Base-by-base conservation (phyloP, 2,329 filamentous ascomycete genomes). In the Alternaria sp. region DNA sequence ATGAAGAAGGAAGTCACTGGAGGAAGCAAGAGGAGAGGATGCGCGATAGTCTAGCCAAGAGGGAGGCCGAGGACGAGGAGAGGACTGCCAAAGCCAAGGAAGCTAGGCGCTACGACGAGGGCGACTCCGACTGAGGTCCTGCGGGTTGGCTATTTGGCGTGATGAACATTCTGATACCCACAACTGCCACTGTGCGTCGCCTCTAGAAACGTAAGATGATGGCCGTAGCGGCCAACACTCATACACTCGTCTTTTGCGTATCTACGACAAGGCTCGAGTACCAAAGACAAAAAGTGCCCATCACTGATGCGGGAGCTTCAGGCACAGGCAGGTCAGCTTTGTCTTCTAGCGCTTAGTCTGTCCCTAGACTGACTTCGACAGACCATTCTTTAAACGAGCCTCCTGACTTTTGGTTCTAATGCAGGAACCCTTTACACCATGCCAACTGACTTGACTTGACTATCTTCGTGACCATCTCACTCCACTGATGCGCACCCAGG, bases 1-100 rank as follows among this genome's bases (percentile, higher is more conserved):
- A 95, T 71, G 89, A 94, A 75, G 92, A 96, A 78, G 93, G 92
- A 6, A 87, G 89, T 51, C 91, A 97, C 78, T 95, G 93, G 91
- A 89, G 87, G 81, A 89, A 88, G 65, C 91, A 96, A 76, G 92
- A 95, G 74, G 91, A 94, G 78, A 84, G 89, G 62, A 75, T 83
- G 66, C 81, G 80, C 54, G 81, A 82, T 56, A 77, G 65, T 18
- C 67, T 82, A 58, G 74, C 77, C 41, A 78, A 81, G 68, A 77
- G 78, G 57, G 76, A 75, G 44, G 72, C 71, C 14, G 76, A 80
- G 47, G 76, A 78, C 41, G 74, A 76, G 14, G 65, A 70, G 49
- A 69, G 60, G 44, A 60, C 61, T 28, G 67, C 72, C 32, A 63
- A 59, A 48, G 69, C 68, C 12, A 69, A 66, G 47, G 70, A 74